phyloP scores from a whole-genome alignment of 23 red algal genomes.

The Gracilaria domingensis region DNA sequence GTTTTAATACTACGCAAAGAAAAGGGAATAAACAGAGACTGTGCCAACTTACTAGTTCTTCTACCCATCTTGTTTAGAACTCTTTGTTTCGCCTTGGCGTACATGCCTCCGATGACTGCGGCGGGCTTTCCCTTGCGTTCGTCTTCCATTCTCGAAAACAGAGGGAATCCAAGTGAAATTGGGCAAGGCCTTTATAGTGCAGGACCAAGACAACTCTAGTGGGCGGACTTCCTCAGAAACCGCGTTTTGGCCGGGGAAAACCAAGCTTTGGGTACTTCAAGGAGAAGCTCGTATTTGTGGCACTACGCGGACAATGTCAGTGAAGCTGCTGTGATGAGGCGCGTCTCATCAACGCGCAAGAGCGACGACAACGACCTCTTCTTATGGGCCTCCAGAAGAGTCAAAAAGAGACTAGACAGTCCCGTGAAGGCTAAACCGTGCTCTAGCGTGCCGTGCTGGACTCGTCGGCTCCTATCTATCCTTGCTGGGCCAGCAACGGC shows the following conservation, averaged over 20 bases:
- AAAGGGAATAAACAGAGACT: not conserved
- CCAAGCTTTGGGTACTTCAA: not conserved
- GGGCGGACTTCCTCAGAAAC: not conserved
- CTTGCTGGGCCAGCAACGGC: too few relatives aligned
- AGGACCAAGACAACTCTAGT: not conserved
- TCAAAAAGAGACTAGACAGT: not conserved
- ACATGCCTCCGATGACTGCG: constrained; percentile 82
- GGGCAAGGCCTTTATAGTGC: not conserved
- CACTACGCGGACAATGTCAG: not conserved
- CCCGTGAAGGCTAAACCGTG: not conserved
- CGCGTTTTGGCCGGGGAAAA: constrained; percentile 1
- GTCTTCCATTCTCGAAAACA: constrained; percentile 50
- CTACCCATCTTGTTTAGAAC: constrained; percentile 95
- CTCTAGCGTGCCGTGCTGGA: not conserved
- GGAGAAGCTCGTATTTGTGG: not conserved
- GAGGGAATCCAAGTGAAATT: not conserved
- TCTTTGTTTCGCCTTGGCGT: constrained; percentile 99
- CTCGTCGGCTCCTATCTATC: not conserved
- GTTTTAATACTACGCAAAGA: not conserved
- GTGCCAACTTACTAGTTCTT: constrained; percentile 80
- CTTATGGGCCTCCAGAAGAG: not conserved
- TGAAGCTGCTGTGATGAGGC: not conserved
- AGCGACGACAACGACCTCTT: not conserved
- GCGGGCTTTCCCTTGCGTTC: constrained; percentile 70
- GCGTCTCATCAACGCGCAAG: not conserved